Base-by-base conservation (phyloP, 768 basidiomycete species). In the Coprinopsis cinerea region DNA sequence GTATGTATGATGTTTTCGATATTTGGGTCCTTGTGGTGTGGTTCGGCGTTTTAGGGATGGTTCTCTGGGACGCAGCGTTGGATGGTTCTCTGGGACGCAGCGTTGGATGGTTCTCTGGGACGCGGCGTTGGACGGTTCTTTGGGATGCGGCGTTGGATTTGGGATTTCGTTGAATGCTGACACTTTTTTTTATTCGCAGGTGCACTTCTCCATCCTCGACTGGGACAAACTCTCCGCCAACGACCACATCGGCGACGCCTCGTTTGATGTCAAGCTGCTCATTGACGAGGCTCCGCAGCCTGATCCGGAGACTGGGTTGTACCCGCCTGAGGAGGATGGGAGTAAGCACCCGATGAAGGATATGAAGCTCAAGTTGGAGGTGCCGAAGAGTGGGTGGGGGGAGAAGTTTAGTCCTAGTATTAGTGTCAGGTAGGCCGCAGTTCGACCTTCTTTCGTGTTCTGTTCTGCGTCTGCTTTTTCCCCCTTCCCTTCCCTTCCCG, bases 221-320 rank as follows among this genome's bases (percentile, higher is more conserved):
- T 99, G 95, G 95, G 95, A 98, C 67, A 97, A 97, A 66, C 75
- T 92, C 11, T 81, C 79, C 26, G 78, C 81, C 4, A 96, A 98
- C 61, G 95, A 97, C 62, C 78, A 86, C 55, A 82, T 99, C 28
- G 93, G 93, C 15, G 87, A 91, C 47, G 82, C 78, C 2, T 69
- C 68, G 4, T 76, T 97, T 52, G 81, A 86, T 36, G 74, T 97
- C 4, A 68, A 75, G 18, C 80, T 88, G 39, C 76, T 97, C 6
- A 64, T 91, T 11, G 77, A 74, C 14, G 72, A 74, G 42, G 85
- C 84, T 0, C 80, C 86, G 1, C 79, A 84, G 57, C 83, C 83
- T 3, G 76, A 78, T 53, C 70, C 82, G 1, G 63, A 70, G 26
- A 76, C 77, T 0, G 79, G 78, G 71, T 72, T 65, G 74, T 88